A percentile compares a stretch with the other conserved stretches of the same genome.
Conservation (phyloP, 768 basidiomycete species). For the Clitopilus passeckerianus region DNA sequence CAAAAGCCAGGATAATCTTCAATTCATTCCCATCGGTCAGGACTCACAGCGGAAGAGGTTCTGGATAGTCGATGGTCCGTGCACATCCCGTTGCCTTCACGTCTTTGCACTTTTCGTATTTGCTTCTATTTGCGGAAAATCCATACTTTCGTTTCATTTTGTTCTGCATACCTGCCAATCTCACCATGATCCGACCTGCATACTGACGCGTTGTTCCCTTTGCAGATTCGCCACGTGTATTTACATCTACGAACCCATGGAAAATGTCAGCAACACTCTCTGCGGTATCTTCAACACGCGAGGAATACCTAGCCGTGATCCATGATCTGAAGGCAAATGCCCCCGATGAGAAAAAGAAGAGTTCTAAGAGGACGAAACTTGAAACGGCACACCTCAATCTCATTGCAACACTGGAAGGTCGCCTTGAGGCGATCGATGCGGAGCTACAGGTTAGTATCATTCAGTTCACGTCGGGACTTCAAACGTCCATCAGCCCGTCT, state of each 20-base stretch:
- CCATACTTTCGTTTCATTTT: slow-evolving; percentile 35
- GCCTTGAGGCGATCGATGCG: slow-evolving; percentile 61
- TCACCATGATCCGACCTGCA: slow-evolving; percentile 18
- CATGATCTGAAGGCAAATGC: slow-evolving; percentile 52
- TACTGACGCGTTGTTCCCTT: slow-evolving; percentile 16
- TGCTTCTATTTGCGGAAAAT: slow-evolving; percentile 65
- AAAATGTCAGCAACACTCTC: slow-evolving; percentile 78
- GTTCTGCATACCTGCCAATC: slow-evolving; percentile 31
- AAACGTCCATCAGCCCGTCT: slow-evolving; percentile 4
- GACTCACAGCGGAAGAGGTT: slow-evolving; percentile 73
- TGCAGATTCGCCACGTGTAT: slow-evolving; percentile 81
- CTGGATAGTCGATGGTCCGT: slow-evolving; percentile 89
- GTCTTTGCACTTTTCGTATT: slow-evolving; percentile 40
- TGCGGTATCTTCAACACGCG: slow-evolving; percentile 62
- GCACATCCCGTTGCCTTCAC: slow-evolving; percentile 22
- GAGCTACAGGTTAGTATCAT: slow-evolving; percentile 62
- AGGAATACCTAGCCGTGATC: slow-evolving; percentile 66
- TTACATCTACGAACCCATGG: slow-evolving; percentile 86
- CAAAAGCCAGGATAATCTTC: slow-evolving; percentile 60
- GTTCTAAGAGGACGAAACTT: slow-evolving; percentile 47
- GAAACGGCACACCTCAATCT: slow-evolving; percentile 61
- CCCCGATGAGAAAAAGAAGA: slow-evolving; percentile 38
- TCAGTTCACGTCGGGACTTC: slow-evolving; percentile 7
- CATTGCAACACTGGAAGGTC: slow-evolving; percentile 55
- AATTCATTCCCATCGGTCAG: slow-evolving; percentile 71